Conservation (phyloP, 1,139 yeast genomes). For the Taphrina deformans region DNA sequence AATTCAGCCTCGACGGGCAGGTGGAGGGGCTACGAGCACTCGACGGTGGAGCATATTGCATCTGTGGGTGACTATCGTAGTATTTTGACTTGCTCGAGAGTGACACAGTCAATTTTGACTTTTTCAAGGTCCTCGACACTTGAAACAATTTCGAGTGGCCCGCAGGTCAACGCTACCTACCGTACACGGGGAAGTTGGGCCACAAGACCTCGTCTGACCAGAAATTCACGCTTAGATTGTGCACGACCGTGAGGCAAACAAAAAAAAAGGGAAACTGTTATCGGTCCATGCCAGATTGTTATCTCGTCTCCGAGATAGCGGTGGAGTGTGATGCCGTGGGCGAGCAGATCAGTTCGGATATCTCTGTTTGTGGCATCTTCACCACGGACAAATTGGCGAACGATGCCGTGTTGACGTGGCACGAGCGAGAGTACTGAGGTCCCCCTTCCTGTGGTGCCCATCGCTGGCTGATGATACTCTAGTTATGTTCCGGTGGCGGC, state of each 20-base stretch:
- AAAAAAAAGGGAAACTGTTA: neutral
- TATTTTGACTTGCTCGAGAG: too few relatives aligned
- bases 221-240: neutral
- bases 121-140: too few relatives aligned
- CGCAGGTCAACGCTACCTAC: neutral
- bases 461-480: neutral
- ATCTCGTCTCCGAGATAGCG: conserved; percentile 12
- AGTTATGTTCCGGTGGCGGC: conserved; percentile 18
- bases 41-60: too few relatives aligned
- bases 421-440: conserved; percentile 15
- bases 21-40: too few relatives aligned
- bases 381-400: conserved; percentile 7
- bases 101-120: too few relatives aligned
- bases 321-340: conserved; percentile 4
- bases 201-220: neutral
- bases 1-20: neutral
- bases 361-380: conserved; percentile 22
- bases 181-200: neutral
- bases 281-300: conserved; percentile 3
- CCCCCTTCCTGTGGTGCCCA: neutral
- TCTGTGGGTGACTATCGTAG: too few relatives aligned
- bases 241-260: neutral
- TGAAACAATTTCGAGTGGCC: neutral
- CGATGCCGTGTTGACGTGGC: conserved; percentile 6
- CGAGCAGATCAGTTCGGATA: conserved; percentile 1